These are phyloP conservation scores for Escallonia herrerae DNA, from an alignment of 129 eudicot species.

Conservation along the genomic window DNA sequence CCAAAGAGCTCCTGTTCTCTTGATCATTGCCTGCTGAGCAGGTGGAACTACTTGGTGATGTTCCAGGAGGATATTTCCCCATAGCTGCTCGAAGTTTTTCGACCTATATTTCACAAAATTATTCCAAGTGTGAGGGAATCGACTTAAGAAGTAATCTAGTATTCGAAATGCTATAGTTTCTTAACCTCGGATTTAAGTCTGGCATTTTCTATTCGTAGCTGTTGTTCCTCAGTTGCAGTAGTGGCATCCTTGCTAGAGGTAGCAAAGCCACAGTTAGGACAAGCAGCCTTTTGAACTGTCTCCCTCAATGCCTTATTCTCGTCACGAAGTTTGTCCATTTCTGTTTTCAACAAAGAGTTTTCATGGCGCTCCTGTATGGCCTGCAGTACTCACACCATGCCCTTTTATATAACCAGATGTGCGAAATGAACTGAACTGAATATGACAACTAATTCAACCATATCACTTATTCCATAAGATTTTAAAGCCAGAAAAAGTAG, in stretches of 20 bases:
- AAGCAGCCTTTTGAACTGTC: constrained; percentile 43
- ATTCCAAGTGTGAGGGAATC: no score
- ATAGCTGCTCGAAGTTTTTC: constrained; percentile 62
- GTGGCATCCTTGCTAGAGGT: constrained; percentile 40
- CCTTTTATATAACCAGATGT: background rate
- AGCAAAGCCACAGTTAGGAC: constrained; percentile 78
- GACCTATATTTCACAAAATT: constrained; percentile 37
- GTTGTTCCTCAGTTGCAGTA: constrained; percentile 47
- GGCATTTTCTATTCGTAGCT: constrained; percentile 68
- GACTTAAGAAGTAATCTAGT: no score
- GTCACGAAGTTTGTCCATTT: constrained; percentile 74
- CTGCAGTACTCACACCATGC: constrained; percentile 38
- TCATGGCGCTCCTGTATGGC: constrained; percentile 98
- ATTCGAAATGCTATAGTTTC: background rate
- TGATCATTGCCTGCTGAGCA: constrained; percentile 52
- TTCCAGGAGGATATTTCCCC: constrained; percentile 54
- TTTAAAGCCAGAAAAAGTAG: background rate
- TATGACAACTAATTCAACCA: background rate
- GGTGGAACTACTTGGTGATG: constrained; percentile 46
- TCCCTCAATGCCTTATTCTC: constrained; percentile 76
- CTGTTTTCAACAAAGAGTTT: constrained; percentile 75
- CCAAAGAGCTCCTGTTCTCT: constrained; percentile 60
- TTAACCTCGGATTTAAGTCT: constrained; percentile 88
- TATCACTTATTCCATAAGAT: background rate
- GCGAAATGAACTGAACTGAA: background rate